phyloP scores from a whole-genome alignment of 1,284 basidiomycete species.

The Trichosporon faecale region DNA sequence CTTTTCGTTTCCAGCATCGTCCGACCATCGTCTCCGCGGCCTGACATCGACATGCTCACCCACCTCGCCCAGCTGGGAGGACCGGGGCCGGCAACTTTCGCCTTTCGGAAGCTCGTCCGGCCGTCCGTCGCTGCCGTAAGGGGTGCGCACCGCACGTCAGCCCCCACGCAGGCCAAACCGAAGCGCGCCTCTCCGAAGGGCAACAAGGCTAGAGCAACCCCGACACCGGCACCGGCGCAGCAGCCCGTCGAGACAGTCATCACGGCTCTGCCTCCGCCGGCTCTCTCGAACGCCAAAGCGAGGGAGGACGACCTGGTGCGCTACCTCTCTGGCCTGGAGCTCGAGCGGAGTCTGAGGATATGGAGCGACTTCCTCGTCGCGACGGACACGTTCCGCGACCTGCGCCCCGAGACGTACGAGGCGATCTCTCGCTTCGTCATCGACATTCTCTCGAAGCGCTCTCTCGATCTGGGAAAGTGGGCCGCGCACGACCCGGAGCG shows the following conservation, averaged over 20 bases:
- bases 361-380: not conserved
- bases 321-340: not conserved
- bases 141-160: not conserved
- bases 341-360: not conserved
- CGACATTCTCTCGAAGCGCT: not conserved
- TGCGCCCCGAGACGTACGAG: not conserved
- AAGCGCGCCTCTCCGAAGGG: not conserved
- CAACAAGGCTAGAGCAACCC: not conserved
- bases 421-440: not conserved
- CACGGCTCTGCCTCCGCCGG: not conserved
- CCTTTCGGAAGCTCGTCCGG: not conserved
- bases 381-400: not conserved
- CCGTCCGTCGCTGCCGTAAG: not conserved
- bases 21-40: not conserved
- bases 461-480: not conserved
- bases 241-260: not conserved
- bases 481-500: constrained; percentile 7
- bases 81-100: not conserved
- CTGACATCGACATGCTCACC: not conserved
- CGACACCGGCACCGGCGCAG: not conserved
- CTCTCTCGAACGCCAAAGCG: not conserved
- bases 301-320: not conserved
- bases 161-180: not conserved
- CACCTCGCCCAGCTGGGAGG: not conserved
- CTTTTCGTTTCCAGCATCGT: not conserved